A percentile compares a stretch with the other conserved stretches of the same genome.
Conservation (phyloP, 1,284 basidiomycete genomes). For the Cutaneotrichosporon sp. region DNA sequence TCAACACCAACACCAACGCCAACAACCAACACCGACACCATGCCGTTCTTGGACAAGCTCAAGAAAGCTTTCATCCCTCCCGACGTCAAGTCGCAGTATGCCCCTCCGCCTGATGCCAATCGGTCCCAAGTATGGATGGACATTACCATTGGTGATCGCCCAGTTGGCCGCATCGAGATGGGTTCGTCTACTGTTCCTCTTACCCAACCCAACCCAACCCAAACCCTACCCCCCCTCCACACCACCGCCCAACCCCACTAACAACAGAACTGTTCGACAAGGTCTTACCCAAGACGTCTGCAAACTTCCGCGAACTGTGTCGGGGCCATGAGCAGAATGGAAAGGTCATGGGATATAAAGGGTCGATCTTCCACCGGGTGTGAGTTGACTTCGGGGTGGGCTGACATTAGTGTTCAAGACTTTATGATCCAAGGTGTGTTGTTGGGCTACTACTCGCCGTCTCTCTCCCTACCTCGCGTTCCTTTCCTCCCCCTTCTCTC, state of each 20-base stretch:
- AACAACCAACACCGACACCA: neutral
- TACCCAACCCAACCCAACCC: too few species aligned
- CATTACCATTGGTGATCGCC: constrained; percentile 11
- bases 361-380: constrained; percentile 23
- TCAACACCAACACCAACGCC: too few species aligned
- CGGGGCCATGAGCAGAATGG: constrained; percentile 4
- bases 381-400: constrained; percentile 2
- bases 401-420: constrained; percentile 41
- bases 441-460: too few species aligned
- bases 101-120: constrained; percentile 18
- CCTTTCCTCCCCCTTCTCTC: too few species aligned
- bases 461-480: too few species aligned
- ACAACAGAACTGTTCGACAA: constrained; percentile 25
- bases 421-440: constrained; percentile 70
- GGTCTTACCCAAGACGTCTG: constrained; percentile 17
- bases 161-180: constrained; percentile 15
- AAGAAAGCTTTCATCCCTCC: constrained; percentile 25
- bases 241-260: neutral
- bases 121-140: constrained; percentile 20
- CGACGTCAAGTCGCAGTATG: constrained; percentile 8
- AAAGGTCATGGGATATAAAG: constrained; percentile 6
- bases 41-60: constrained; percentile 22
- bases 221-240: too few species aligned
- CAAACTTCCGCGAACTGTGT: constrained; percentile 24
- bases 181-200: constrained; percentile 2